Conservation (phyloP, 495 filamentous ascomycete genomes). For the Penicillium coffeae region DNA sequence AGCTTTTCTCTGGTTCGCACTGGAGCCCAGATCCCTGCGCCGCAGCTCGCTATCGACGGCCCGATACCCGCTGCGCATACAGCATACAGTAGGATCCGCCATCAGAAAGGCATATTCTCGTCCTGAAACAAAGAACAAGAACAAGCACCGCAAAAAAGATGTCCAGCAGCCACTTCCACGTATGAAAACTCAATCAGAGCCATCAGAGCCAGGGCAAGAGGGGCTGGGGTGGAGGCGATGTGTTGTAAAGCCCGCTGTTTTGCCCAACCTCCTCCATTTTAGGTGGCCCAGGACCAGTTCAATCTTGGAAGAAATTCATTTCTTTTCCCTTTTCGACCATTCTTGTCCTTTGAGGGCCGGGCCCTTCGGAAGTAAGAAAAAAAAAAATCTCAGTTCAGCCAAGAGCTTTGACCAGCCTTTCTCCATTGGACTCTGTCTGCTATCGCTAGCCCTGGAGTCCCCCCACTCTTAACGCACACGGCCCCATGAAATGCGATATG, state of each 20-base stretch:
- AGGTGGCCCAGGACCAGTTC: too few relatives aligned
- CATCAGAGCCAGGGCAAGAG: background rate
- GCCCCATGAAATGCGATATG: background rate
- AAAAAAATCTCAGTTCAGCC: background rate
- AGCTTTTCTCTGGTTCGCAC: background rate
- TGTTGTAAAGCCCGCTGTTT: background rate
- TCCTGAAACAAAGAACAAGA: too few relatives aligned
- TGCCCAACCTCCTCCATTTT: conserved; percentile 1
- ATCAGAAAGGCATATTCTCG: background rate
- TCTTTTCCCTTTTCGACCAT: background rate
- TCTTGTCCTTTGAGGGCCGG: conserved; percentile 1
- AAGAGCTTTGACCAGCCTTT: conserved; percentile 1
- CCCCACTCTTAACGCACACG: background rate
- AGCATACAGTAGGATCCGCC: conserved; percentile 23
- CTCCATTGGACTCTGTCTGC: background rate
- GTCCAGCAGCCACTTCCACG: too few relatives aligned
- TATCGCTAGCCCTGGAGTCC: background rate
- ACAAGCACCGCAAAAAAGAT: too few relatives aligned
- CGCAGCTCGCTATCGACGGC: conserved; percentile 30
- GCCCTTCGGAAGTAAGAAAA: conserved; percentile 3
- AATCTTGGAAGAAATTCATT: too few relatives aligned
- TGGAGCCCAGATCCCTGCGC: conserved; percentile 27
- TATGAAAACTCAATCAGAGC: too few relatives aligned
- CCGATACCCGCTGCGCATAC: conserved; percentile 31
- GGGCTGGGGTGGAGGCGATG: background rate